A percentile compares a stretch with the other conserved stretches of the same genome.
phyloP scores from a whole-genome alignment of 1,139 yeast species.

The Diutina sp. region DNA sequence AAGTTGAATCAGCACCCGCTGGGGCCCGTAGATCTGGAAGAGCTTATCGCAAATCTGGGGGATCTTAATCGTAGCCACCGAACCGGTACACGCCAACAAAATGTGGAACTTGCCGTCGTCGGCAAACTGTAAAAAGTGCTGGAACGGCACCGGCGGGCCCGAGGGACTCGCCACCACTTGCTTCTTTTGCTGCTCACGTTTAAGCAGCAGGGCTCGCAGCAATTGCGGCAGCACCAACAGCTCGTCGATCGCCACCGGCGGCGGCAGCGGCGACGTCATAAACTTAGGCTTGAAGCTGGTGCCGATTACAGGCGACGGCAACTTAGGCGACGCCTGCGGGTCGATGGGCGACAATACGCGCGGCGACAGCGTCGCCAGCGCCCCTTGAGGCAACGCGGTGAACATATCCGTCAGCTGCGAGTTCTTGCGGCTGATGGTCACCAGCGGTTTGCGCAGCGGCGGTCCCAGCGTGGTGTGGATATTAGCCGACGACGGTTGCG shows the following conservation, averaged over 20 bases:
- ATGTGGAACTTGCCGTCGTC: slow-evolving; percentile 81
- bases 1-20: slow-evolving; percentile 68
- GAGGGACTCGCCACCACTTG: slow-evolving; percentile 38
- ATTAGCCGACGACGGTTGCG: slow-evolving; percentile 23
- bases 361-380: slow-evolving; percentile 6
- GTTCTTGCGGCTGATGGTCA: slow-evolving; percentile 6
- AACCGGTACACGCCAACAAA: slow-evolving; percentile 85
- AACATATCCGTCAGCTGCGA: slow-evolving; percentile 7
- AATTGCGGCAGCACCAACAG: slow-evolving; percentile 3
- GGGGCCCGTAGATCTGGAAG: slow-evolving; percentile 59
- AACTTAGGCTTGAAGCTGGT: neutral
- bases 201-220: slow-evolving; percentile 5
- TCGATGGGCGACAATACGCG: neutral
- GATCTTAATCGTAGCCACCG: slow-evolving; percentile 90
- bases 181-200: slow-evolving; percentile 12
- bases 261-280: slow-evolving; percentile 4
- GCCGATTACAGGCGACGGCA: neutral
- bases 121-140: slow-evolving; percentile 53
- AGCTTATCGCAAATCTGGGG: slow-evolving; percentile 77
- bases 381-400: slow-evolving; percentile 4
- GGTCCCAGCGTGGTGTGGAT: slow-evolving; percentile 4
- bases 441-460: neutral
- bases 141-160: slow-evolving; percentile 65
- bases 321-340: neutral
- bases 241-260: neutral